Evolutionary conservation across 495 filamentous ascomycete genomes (phyloP).

Genomic region (Darksidea phi): DNA sequence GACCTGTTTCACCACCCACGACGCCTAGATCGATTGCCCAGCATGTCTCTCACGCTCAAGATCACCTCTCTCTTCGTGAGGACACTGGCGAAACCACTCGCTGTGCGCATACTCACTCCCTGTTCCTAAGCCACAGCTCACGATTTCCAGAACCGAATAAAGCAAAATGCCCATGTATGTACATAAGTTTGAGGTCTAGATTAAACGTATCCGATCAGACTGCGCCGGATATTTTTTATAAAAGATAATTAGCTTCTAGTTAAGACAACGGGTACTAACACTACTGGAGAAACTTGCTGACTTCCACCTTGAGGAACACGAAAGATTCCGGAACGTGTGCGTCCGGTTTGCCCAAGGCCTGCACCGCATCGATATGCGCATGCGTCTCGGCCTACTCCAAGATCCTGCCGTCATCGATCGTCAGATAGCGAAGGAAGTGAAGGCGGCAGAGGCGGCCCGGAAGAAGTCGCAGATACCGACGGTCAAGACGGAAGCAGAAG

Average conservation of each 20-base stretch:
- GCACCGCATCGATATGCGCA: conserved; percentile 90
- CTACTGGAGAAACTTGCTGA: no score
- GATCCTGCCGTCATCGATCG: conserved; percentile 64
- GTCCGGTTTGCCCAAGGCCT: conserved; percentile 77
- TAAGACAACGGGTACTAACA: no score
- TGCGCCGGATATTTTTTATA: no score
- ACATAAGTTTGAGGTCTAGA: no score
- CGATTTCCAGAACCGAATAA: conserved; percentile 75
- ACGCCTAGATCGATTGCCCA: not conserved
- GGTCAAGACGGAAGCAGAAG: conserved; percentile 74
- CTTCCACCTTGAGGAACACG: no score
- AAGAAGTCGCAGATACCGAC: conserved; percentile 69
- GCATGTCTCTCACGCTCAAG: conserved; percentile 67
- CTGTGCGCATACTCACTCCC: conserved; percentile 48
- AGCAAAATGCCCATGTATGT: conserved; percentile 85
- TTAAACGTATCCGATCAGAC: no score
- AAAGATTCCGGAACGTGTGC: conserved; percentile 75
- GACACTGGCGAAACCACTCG: conserved; percentile 71
- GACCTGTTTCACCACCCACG: conserved; percentile 12
- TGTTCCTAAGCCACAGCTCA: not conserved
- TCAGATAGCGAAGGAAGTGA: conserved; percentile 50
- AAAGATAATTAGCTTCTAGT: no score
- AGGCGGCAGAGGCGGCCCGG: conserved; percentile 51
- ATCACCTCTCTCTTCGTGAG: conserved; percentile 65
- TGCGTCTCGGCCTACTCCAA: conserved; percentile 80